Evolutionary conservation across 208 protist genomes (phyloP).

Genomic region (Herpetomonas tarakana): DNA sequence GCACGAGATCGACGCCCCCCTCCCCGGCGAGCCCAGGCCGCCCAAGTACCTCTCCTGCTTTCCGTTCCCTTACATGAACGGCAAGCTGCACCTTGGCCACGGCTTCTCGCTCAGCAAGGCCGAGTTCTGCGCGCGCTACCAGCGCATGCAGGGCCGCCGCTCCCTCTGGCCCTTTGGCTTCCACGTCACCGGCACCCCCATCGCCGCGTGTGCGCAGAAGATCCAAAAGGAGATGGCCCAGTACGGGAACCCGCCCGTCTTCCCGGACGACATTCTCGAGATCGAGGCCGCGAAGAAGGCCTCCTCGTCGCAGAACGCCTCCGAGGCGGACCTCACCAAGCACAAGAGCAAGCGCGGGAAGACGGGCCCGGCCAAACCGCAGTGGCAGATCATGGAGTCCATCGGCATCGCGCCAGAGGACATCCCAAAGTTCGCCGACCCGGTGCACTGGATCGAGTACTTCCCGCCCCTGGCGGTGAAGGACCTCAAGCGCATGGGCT

Average conservation of each 20-base stretch:
- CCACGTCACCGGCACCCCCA: conserved; percentile 99
- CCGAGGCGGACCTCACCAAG: conserved; percentile 32
- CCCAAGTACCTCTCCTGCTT: conserved; percentile 99
- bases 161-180: conserved; percentile 99
- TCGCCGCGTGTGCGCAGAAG: conserved; percentile 99
- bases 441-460: conserved; percentile 98
- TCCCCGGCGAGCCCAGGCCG: conserved; percentile 30
- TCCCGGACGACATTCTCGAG: conserved; percentile 58
- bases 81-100: conserved; percentile 99
- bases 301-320: conserved; percentile 9
- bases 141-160: conserved; percentile 96
- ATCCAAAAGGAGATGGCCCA: conserved; percentile 86
- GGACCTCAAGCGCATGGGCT: conserved; percentile 95
- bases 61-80: conserved; percentile 99
- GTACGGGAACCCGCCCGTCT: conserved; percentile 89
- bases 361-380: conserved; percentile 79
- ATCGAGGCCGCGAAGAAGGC: conserved; percentile 31
- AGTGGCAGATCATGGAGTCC: conserved; percentile 98
- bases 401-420: conserved; percentile 96
- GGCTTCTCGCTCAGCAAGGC: conserved; percentile 99
- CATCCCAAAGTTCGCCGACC: conserved; percentile 98
- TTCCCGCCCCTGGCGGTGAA: conserved; percentile 97
- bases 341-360: conserved; percentile 92
- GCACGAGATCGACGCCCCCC: conserved; percentile 64
- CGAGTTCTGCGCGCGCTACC: conserved; percentile 98